Base-by-base conservation (phyloP, 2,329 filamentous ascomycete species). In the Fusarium neocosmosporiellum region DNA sequence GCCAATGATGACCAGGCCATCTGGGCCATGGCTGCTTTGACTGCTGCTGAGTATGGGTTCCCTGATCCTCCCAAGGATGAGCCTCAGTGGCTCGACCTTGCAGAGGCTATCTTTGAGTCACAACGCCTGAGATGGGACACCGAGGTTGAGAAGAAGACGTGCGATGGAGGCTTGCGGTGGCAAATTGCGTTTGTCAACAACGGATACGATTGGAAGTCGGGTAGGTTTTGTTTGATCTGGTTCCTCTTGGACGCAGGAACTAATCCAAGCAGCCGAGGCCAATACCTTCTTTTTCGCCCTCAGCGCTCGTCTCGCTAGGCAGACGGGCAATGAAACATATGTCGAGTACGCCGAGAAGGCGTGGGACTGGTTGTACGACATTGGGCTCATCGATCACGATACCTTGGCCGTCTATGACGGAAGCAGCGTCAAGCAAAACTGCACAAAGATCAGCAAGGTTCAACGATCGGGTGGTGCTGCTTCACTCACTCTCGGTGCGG, bases 161-260 rank as follows among this genome's bases (percentile, higher is more conserved):
- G 94, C 76, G 86, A 86, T 6, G 80, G 85, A 0, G 54, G 86
- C 92, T 84, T 91, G 93, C 86, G 92, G 74, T 94, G 92, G 92
- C 93, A 96, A 83, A 92, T 96, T 59, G 92, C 90, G 70, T 83
- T 87, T 3, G 90, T 91, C 73, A 94, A 95, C 77, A 86, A 84
- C 20, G 94, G 94, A n/a, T 96, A 93, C 78, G 87, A 91, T 76
- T 95, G 95, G 85, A 96, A 91, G 80, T 91, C 90, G 76, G 86
- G 85, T 86, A 79, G 13, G 82, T 78, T 8, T 1, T 13, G 14
- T 13, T 2, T 22, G n/a, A n/a, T 13, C 18, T 1, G 7, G 18
- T 5, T 31, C 31, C 18, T 7, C 5, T 5, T 7, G 1, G 36
- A 2, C 11, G 0, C 9, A 5, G 1, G 2, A 5, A 59, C 18